Percentiles rank a stretch among this genome's conserved stretches.
These are phyloP conservation scores for Cyclotella sp. DNA, from an alignment of 108 stramenopile genomes.

Conservation along the genomic window DNA sequence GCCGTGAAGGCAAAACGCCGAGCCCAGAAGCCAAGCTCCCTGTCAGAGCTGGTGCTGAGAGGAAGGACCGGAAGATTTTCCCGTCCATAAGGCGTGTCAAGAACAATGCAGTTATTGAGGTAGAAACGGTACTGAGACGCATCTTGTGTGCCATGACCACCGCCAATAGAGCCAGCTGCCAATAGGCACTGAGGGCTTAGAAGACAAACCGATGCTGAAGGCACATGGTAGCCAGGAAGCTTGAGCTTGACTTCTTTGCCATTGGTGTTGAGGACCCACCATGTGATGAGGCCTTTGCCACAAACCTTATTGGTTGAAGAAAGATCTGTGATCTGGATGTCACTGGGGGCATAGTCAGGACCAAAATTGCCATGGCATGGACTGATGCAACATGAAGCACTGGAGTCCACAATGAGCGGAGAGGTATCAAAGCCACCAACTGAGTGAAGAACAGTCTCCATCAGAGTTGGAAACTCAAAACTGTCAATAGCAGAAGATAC, in stretches of 20 bases:
- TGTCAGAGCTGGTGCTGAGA: too few relatives aligned
- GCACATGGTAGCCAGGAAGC: neutral
- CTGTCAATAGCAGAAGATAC: too few relatives aligned
- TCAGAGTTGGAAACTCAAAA: too few relatives aligned
- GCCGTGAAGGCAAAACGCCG: neutral
- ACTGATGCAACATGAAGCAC: conserved; percentile 1
- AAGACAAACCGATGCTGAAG: conserved; percentile 10
- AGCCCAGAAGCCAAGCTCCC: neutral
- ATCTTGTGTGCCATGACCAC: neutral
- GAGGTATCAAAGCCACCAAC: neutral
- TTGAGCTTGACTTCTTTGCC: neutral
- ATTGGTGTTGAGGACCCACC: neutral
- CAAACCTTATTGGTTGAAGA: conserved; percentile 9
- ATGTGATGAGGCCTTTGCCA: conserved; percentile 8
- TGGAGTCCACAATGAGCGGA: neutral
- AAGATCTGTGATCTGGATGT: conserved; percentile 9
- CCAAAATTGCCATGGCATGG: neutral
- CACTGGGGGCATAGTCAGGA: conserved; percentile 3
- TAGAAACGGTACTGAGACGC: neutral
- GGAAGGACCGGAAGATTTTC: too few relatives aligned
- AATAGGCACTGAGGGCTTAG: conserved; percentile 16
- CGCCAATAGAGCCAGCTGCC: neutral
- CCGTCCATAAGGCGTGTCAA: too few relatives aligned
- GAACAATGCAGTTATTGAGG: too few relatives aligned
- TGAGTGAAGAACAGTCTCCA: too few relatives aligned